phyloP scores from a whole-genome alignment of 1,284 basidiomycete species.

The Filobasidium uniguttulatum region DNA sequence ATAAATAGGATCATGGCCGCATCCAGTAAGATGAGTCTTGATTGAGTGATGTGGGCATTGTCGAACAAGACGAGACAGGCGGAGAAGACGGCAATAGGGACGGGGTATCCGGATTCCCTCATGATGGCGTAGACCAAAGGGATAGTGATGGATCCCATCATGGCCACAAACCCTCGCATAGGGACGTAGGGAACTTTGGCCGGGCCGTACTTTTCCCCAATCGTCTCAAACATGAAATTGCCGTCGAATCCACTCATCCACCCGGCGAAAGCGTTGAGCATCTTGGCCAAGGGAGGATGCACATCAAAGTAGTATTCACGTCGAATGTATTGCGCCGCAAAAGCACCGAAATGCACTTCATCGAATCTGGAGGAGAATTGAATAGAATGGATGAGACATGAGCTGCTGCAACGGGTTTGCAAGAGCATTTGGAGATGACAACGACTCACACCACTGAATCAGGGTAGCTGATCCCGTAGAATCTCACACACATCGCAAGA shows the following conservation, averaged over 20 bases:
- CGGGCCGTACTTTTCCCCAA: constrained; percentile 70
- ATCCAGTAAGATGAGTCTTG: constrained; percentile 89
- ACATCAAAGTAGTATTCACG: constrained; percentile 99
- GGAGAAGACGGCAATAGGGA: constrained; percentile 74
- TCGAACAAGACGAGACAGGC: constrained; percentile 77
- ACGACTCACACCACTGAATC: constrained; percentile 80
- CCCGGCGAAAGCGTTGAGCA: constrained; percentile 79
- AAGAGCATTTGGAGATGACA: constrained; percentile 1
- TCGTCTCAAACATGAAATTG: constrained; percentile 82
- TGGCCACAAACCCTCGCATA: constrained; percentile 79
- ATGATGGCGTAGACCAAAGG: constrained; percentile 90
- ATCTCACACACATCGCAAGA: constrained; percentile 64
- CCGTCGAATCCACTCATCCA: constrained; percentile 97
- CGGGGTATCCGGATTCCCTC: constrained; percentile 93
- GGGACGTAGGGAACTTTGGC: constrained; percentile 78
- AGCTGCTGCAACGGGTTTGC: neutral
- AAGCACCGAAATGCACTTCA: constrained; percentile 82
- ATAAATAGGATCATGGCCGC: constrained; percentile 93
- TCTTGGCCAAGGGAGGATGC: constrained; percentile 89
- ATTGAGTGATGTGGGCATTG: constrained; percentile 90
- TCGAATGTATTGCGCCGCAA: constrained; percentile 78
- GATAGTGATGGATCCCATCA: constrained; percentile 76
- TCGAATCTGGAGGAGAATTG: constrained; percentile 55
- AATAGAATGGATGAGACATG: neutral
- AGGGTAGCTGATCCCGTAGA: constrained; percentile 86